Conservation (phyloP, 257 asterid species). For the Nicotiana paniculata region DNA sequence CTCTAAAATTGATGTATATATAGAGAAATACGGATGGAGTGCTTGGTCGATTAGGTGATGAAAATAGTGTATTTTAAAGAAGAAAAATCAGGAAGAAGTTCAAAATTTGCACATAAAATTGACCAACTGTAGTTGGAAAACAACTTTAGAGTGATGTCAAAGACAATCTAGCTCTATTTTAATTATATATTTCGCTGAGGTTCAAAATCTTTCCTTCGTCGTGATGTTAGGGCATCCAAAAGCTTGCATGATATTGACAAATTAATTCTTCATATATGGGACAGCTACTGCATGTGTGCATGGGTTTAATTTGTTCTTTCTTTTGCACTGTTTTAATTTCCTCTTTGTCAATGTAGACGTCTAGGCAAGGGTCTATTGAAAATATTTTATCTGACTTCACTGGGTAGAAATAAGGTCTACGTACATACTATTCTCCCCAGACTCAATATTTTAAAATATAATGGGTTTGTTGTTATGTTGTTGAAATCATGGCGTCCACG, state of each 20-base stretch:
- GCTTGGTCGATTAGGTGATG: constrained; percentile 29
- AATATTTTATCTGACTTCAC: too few relatives aligned
- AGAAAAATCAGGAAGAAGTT: not conserved
- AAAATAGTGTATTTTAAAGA: not conserved
- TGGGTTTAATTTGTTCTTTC: too few relatives aligned
- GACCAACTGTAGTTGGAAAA: constrained; percentile 22
- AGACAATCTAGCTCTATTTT: constrained; percentile 18
- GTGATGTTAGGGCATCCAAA: not conserved
- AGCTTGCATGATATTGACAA: not conserved
- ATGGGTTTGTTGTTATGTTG: too few relatives aligned
- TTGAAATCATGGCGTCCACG: too few relatives aligned
- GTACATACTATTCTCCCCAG: too few relatives aligned
- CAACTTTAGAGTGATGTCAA: constrained; percentile 30
- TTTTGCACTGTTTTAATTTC: not conserved
- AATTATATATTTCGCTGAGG: not conserved
- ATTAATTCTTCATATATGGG: not conserved
- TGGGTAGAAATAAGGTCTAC: too few relatives aligned
- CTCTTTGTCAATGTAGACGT: not conserved
- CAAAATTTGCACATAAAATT: not conserved
- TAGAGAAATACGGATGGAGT: constrained; percentile 16
- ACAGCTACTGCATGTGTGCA: not conserved
- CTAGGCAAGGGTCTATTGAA: too few relatives aligned
- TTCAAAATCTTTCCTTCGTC: not conserved
- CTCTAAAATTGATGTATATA: not conserved
- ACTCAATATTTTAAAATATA: too few relatives aligned